phyloP scores from a whole-genome alignment of 129 eudicot species.

The Centaurea solstitialis region DNA sequence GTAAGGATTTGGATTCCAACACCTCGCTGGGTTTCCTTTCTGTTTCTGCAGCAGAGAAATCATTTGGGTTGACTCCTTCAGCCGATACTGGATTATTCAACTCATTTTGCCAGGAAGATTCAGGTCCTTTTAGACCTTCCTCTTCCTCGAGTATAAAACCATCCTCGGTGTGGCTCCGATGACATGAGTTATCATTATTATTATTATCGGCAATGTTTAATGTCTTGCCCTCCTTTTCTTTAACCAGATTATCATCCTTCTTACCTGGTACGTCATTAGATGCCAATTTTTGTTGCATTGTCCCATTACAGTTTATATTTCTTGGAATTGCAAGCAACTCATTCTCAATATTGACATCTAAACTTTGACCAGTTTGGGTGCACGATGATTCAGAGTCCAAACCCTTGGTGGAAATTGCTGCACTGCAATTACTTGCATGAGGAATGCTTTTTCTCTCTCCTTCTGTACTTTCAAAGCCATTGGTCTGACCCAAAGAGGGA shows the following conservation, averaged over 20 bases:
- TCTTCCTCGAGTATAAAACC: conserved; percentile 27
- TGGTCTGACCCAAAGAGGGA: conserved; percentile 25
- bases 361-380: conserved; percentile 39
- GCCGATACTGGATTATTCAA: conserved; percentile 16
- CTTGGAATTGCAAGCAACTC: conserved; percentile 30
- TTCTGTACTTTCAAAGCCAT: conserved; percentile 30
- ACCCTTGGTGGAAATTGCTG: conserved; percentile 29
- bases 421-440: conserved; percentile 33
- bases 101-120: conserved; percentile 24
- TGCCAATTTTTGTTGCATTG: conserved; percentile 34
- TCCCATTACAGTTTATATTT: conserved; percentile 41
- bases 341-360: conserved; percentile 53
- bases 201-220: conserved; percentile 14
- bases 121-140: conserved; percentile 24
- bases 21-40: conserved; percentile 20
- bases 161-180: conserved; percentile 39
- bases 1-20: conserved; percentile 16
- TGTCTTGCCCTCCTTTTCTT: conserved; percentile 33
- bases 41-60: conserved; percentile 29
- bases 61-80: conserved; percentile 30
- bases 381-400: conserved; percentile 64
- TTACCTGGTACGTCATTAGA: conserved; percentile 21
- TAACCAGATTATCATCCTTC: conserved; percentile 31
- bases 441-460: conserved; percentile 29
- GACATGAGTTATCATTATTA: conserved; percentile 13